phyloP scores from a whole-genome alignment of 2,329 filamentous ascomycete genomes.

The Mycosphaerella sp. region DNA sequence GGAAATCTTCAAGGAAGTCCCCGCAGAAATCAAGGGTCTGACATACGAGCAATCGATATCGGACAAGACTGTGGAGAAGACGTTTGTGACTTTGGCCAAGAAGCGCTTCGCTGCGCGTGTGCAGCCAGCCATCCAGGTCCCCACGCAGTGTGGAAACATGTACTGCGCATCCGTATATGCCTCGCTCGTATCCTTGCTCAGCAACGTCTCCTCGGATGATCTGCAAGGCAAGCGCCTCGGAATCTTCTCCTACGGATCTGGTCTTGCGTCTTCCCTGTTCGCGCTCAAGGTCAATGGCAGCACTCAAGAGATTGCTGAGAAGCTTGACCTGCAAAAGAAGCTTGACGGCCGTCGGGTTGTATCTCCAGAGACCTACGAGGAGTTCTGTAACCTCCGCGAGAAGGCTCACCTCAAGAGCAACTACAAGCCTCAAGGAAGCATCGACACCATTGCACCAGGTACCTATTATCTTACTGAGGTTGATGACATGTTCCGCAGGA shows the following conservation, averaged over 20 bases:
- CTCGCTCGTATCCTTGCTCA: slow-evolving; percentile 43
- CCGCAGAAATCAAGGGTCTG: slow-evolving; percentile 43
- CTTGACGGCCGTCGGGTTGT: slow-evolving; percentile 42
- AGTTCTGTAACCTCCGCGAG: slow-evolving; percentile 50
- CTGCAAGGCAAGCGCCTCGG: slow-evolving; percentile 47
- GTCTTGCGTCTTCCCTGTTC: slow-evolving; percentile 47
- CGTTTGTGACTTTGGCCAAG: slow-evolving; percentile 47
- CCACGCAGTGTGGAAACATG: slow-evolving; percentile 52
- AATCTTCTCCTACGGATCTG: slow-evolving; percentile 49
- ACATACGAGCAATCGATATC: slow-evolving; percentile 44
- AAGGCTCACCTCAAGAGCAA: slow-evolving; percentile 46
- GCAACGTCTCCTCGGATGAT: slow-evolving; percentile 41
- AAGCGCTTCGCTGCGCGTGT: slow-evolving; percentile 47
- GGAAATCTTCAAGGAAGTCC: slow-evolving; percentile 46
- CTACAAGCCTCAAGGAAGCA: slow-evolving; percentile 42
- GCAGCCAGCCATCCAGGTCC: slow-evolving; percentile 45
- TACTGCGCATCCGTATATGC: slow-evolving; percentile 49
- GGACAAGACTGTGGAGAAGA: slow-evolving; percentile 50
- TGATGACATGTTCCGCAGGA: slow-evolving; percentile 47
- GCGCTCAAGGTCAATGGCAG: slow-evolving; percentile 44
- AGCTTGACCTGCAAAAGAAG: slow-evolving; percentile 43
- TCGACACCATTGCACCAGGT: slow-evolving; percentile 41
- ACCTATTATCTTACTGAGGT: slow-evolving; percentile 48
- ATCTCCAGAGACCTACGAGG: slow-evolving; percentile 45
- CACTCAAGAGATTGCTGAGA: slow-evolving; percentile 42